Evolutionary conservation across 148 eudicot species (phyloP).

Genomic region (Rhododendron mucronatum): DNA sequence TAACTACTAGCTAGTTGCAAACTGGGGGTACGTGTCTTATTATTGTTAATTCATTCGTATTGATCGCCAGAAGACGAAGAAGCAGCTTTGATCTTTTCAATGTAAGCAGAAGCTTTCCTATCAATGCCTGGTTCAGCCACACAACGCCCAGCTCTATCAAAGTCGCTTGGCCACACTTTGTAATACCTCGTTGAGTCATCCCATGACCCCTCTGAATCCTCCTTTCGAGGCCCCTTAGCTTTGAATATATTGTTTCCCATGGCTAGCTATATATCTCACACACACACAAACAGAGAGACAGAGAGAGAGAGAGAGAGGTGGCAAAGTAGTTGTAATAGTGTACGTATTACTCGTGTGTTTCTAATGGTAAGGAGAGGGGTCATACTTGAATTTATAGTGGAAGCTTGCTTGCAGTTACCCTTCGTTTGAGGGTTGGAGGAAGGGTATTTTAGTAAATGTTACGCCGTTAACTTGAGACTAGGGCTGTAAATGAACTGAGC

Average conservation of each 20-base stretch:
- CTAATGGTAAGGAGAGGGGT: neutral
- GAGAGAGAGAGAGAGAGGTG: neutral
- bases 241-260: neutral
- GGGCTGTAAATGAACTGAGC: too few relatives aligned
- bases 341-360: neutral
- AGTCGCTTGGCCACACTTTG: constrained; percentile 25
- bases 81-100: constrained; percentile 4
- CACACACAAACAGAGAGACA: neutral
- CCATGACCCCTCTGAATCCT: neutral
- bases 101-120: constrained; percentile 26
- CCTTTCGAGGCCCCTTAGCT: neutral
- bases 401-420: neutral
- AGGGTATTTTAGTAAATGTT: neutral
- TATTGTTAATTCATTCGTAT: neutral
- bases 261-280: neutral
- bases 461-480: neutral
- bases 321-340: neutral
- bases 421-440: neutral
- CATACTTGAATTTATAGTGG: neutral
- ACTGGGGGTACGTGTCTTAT: neutral
- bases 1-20: neutral
- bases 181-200: constrained; percentile 8
- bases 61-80: neutral
- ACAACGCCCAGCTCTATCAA: constrained; percentile 11
- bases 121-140: constrained; percentile 30